phyloP scores from a whole-genome alignment of 1,139 yeast species.

The Magnusiomyces ingens region DNA sequence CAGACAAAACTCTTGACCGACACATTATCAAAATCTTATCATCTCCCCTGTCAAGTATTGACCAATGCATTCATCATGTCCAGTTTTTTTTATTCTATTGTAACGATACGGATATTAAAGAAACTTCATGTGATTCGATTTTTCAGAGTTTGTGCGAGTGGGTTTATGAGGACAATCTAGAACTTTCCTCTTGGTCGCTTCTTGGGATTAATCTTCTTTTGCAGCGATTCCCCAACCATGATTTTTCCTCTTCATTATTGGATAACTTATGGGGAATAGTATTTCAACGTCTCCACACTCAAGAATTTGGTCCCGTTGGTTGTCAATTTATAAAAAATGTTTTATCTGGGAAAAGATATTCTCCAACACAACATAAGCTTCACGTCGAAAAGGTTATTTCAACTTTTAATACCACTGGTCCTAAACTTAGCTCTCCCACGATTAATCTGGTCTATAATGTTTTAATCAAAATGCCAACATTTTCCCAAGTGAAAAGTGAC shows the following conservation, averaged over 20 bases:
- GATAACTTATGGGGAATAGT: constrained; percentile 1
- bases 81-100: constrained; percentile 5
- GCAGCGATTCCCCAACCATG: neutral
- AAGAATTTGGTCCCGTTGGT: constrained; percentile 4
- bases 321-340: constrained; percentile 2
- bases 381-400: constrained; percentile 2
- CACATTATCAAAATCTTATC: neutral
- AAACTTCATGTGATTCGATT: neutral
- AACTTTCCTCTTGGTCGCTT: constrained; percentile 3
- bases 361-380: neutral
- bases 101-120: neutral
- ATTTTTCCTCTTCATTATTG: neutral
- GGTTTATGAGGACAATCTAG: neutral
- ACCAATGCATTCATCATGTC: neutral
- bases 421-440: neutral
- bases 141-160: neutral
- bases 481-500: neutral
- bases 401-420: constrained; percentile 2
- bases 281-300: constrained; percentile 2
- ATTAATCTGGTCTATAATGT: neutral
- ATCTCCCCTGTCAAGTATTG: neutral
- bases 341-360: neutral
- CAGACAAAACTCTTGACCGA: neutral
- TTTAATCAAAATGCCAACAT: neutral
- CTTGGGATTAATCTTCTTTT: neutral